Base-by-base conservation (phyloP, 1,139 yeast species). In the Hansenula sp. region DNA sequence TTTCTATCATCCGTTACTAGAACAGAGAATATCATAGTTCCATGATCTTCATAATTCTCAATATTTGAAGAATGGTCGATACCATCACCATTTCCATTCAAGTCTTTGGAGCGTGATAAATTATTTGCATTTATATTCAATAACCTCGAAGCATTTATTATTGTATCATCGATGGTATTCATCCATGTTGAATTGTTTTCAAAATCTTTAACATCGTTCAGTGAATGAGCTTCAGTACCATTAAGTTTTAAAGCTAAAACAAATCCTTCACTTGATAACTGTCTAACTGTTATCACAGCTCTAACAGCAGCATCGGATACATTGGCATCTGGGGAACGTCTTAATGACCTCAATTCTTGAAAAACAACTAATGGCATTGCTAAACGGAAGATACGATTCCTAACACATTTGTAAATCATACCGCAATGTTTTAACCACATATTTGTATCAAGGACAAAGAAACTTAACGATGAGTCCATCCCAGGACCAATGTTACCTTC, bases 391-490 rank as follows among this genome's bases (percentile, higher is more conserved):
- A 83, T 76, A 12, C 74, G 74, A 52, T 77, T 77, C 33, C 83
- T 71, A 15, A 84, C 78, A 55, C 88, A 78, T 60, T 85, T 85
- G 67, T 75, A 85, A 28, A 85, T 71, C 47, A 84, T 72, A 2
- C 93, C 94, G 60, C 90, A 84, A 59, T 84, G 91, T 54, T 85
- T 83, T 51, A 85, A 67, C 93, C 93, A 85, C 48, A 85, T 80
- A 50, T 86, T 84, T 8, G 94, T 85, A 64, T 85, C 94, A 45
- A 84, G 68, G 1, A 89, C 79, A 44, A 84, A 73, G 53, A 74
- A 75, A 0, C 90, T 81, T 35, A 78, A 65, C 10, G 71, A 61
- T 9, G 76, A 38, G 25, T 42, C 44, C 41, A 42, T 42, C 12
- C 38, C 38, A 12, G 30, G 10, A 55, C 79, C 84, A 74, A 79